phyloP scores from a whole-genome alignment of 2,329 filamentous ascomycete genomes.

The Talaromyces sp. region DNA sequence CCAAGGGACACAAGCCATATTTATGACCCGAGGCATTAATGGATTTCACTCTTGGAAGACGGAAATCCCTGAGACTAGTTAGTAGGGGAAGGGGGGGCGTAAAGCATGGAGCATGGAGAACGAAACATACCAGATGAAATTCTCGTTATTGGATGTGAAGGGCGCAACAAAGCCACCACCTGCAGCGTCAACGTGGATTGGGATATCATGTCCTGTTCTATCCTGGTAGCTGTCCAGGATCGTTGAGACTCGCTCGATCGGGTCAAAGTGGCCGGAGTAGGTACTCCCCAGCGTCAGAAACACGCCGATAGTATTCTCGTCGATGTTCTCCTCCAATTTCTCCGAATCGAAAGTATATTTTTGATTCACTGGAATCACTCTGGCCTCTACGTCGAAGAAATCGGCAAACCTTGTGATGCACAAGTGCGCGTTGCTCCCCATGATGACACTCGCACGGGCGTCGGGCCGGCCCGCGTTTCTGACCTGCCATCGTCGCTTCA shows the following conservation, averaged over 20 bases:
- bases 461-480: neutral
- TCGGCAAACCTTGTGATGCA: constrained; percentile 11
- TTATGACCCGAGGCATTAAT: constrained; percentile 63
- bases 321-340: neutral
- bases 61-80: constrained; percentile 35
- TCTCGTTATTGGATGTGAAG: constrained; percentile 22
- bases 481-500: constrained; percentile 6
- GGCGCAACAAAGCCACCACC: constrained; percentile 49
- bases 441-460: constrained; percentile 3
- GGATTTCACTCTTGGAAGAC: constrained; percentile 40
- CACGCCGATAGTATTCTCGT: constrained; percentile 2
- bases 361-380: neutral
- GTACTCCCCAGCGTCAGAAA: constrained; percentile 8
- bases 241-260: neutral
- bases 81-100: no score
- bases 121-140: neutral
- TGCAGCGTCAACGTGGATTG: constrained; percentile 58
- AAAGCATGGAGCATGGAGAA: neutral
- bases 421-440: constrained; percentile 10
- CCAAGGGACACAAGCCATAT: constrained; percentile 58
- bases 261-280: constrained; percentile 15
- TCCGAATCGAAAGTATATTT: neutral
- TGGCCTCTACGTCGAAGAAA: constrained; percentile 9
- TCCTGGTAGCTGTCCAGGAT: neutral
- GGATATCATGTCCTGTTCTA: constrained; percentile 43